Conservation (phyloP, 2,329 filamentous ascomycete genomes). For the Dactylellina cionopaga region DNA sequence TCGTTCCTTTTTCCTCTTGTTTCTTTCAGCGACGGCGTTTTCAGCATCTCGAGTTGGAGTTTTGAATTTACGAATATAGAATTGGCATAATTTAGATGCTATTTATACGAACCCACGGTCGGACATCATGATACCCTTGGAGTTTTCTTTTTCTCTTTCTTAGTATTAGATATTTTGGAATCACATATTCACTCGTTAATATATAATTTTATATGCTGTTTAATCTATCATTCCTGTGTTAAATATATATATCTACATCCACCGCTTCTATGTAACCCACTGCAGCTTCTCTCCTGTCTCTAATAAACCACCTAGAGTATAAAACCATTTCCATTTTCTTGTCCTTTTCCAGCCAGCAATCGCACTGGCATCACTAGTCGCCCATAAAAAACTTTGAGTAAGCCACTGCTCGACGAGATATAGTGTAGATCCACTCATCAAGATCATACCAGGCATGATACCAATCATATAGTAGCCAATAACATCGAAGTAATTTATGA, state of each 20-base stretch:
- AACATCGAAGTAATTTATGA: slow-evolving; percentile 55
- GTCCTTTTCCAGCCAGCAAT: slow-evolving; percentile 44
- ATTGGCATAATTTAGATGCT: too few species aligned
- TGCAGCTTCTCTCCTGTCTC: slow-evolving; percentile 36
- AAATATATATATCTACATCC: slow-evolving; percentile 13
- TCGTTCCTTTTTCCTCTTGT: not conserved
- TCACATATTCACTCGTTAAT: not conserved
- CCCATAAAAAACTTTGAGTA: slow-evolving; percentile 55
- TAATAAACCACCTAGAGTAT: slow-evolving; percentile 22
- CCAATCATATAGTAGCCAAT: slow-evolving; percentile 54
- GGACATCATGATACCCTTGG: slow-evolving; percentile 30
- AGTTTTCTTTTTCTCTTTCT: slow-evolving; percentile 24
- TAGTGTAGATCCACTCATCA: slow-evolving; percentile 35
- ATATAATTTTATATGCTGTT: slow-evolving; percentile 10
- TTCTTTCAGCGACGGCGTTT: not conserved
- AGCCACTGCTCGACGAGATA: slow-evolving; percentile 54
- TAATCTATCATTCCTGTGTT: not conserved
- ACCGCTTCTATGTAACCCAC: slow-evolving; percentile 31
- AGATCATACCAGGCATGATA: slow-evolving; percentile 50
- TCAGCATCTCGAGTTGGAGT: too few species aligned
- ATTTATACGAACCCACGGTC: not conserved
- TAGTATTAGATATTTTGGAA: slow-evolving; percentile 7
- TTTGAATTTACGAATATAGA: too few species aligned
- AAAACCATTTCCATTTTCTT: slow-evolving; percentile 50
- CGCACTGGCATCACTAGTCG: slow-evolving; percentile 32